Base-by-base conservation (phyloP, 1,139 yeast genomes). In the Geotrichum histeridarum region DNA sequence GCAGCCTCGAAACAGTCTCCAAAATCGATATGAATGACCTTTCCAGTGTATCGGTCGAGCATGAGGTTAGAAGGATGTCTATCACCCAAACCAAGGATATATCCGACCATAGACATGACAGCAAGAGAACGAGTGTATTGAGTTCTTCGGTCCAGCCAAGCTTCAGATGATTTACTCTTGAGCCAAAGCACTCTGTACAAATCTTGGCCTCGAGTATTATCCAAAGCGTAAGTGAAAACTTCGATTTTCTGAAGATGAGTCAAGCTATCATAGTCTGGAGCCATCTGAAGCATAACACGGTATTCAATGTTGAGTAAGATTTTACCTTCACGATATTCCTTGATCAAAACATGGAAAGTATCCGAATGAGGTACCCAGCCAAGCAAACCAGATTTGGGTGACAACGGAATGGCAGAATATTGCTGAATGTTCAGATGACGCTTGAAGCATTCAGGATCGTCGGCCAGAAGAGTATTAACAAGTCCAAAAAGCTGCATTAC, bases 1-100 rank as follows among this genome's bases (percentile, higher is more conserved):
- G 99, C 99, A 1, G 98, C 97, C 68, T 94, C 99, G 67, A 94
- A 94, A 78, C 99, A 94, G 69, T 94, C 99, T 62, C 99, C 99
- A 71, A 93, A 94, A 77, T 94, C 99, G 72, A 94, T 93, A 67
- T 94, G 99, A 43, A 93, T 80, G 47, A 94, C 96, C 66, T 91
- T 90, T 59, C 99, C 99, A 0, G 98, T 89, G 51, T 84, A 80
- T 62, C 97, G 77, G 68, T 91, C 96, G 72, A 94, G 79, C 97
- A 94, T 89, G 72, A 94, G 78, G 66, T 94, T 94, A 33, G 97
- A 88, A 32, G 99, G 99, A 71, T 94, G 99, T 61, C 99, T 81
- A 69, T 94, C 99, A 57, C 99, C 99, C 32, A 94, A 76, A 12
- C 99, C 99, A 41, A 93, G 76, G 54, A 93, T 91, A 69, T 93